Evolutionary conservation across 495 filamentous ascomycete species (phyloP), one percentile per base, ranked within the genome.

Genomic region (Cudoniella acicularis): DNA sequence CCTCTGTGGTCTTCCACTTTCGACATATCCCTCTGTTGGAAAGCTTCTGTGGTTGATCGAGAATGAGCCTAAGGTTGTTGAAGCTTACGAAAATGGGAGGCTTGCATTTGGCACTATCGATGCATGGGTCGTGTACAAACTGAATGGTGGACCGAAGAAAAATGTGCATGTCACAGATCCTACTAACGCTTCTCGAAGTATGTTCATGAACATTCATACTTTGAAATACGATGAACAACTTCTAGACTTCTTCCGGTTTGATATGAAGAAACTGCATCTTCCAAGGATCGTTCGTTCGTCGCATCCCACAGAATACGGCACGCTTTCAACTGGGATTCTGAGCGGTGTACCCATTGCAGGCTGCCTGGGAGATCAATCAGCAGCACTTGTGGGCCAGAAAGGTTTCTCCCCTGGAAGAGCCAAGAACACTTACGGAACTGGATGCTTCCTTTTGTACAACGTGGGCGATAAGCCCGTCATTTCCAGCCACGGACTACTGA

Each of bases 391-490:
- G 27, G 92, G 92, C 30, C 92, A 97, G 69, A 89, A 90, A 67
- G 91, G 87, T 20, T 96, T 96, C 73, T 84, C 79, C 9, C 87
- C 91, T 1, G 92, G 92, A 49, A 81, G 79, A 64, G 92, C 92
- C 45, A 97, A 97, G 78, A 96, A 96, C 70, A 97, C 92, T 1
- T 97, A 96, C 62, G 92, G 92, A 41, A 97, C 92, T 1, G 92
- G 92, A 30, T 96, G 92, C 70, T 97, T 97, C 77, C 78, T 97
- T 52, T 79, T 97, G 3, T 96, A 96, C 70, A 96, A 97, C 67
- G 91, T 95, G 49, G 92, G 92, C 55, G 80, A 85, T 41, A 87
- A 91, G 72, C 92, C 92, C 1, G 92, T 96, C 46, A 87, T 96
- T 55, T 96, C 92, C 25, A 87, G 83, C 57, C 89, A 94, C 66